A percentile compares a stretch with the other conserved stretches of the same genome.
Conservation (phyloP, 495 filamentous ascomycete genomes). For the Neurospora sp. region DNA sequence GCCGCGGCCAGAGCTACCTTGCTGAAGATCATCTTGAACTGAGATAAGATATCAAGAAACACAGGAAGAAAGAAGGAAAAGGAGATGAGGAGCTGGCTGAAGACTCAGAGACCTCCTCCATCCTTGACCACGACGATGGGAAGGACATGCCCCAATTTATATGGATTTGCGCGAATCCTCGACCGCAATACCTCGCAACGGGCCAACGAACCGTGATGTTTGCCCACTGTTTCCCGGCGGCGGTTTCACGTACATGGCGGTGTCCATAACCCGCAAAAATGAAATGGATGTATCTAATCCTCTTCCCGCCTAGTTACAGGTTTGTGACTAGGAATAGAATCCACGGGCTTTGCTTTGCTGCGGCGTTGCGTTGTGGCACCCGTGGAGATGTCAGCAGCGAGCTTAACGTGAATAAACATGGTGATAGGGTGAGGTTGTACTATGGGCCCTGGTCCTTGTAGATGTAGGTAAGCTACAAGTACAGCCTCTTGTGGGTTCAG, state of each 20-base stretch:
- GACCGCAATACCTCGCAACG: not conserved
- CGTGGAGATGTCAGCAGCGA: not conserved
- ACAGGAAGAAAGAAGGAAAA: not conserved
- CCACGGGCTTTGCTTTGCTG: not conserved
- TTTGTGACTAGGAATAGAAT: not conserved
- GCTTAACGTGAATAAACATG: not conserved
- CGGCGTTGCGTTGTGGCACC: not conserved
- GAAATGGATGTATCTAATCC: not conserved
- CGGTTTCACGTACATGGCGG: not conserved
- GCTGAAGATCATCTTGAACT: not conserved
- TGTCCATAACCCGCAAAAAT: not conserved
- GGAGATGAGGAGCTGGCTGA: not conserved
- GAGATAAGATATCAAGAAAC: not conserved
- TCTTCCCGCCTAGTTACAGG: not conserved
- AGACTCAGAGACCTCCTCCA: not conserved
- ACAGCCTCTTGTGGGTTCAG: not conserved
- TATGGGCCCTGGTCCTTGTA: not conserved
- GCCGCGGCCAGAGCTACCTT: not conserved
- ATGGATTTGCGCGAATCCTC: not conserved
- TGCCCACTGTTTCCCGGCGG: not conserved
- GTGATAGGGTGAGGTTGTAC: not conserved
- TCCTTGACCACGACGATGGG: not conserved
- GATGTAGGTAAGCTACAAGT: not conserved
- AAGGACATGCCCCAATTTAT: not conserved
- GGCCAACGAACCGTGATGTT: not conserved